Percentiles rank a stretch among this genome's conserved stretches.
Conservation (phyloP, 768 basidiomycete genomes). For the Tylopilus subfusipes region DNA sequence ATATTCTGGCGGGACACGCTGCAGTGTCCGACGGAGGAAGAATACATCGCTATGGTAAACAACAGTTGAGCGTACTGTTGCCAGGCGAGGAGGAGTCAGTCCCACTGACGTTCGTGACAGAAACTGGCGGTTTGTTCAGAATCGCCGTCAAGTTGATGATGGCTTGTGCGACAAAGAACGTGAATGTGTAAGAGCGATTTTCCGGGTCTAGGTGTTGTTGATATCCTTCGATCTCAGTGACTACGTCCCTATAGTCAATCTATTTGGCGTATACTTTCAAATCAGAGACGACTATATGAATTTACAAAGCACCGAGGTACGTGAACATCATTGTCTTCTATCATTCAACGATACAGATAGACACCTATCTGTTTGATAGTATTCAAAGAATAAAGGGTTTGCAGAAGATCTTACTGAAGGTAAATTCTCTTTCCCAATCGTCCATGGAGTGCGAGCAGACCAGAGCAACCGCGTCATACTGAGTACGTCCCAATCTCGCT, state of each 20-base stretch:
- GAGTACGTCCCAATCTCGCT: conserved; percentile 47
- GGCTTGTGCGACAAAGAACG: conserved; percentile 70
- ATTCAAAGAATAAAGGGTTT: conserved; percentile 61
- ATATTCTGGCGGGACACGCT: conserved; percentile 92
- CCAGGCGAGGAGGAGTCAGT: conserved; percentile 58
- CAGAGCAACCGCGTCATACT: conserved; percentile 73
- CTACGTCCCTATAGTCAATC: conserved; percentile 89
- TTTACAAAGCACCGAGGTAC: conserved; percentile 80
- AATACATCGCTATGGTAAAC: conserved; percentile 95
- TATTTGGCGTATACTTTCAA: conserved; percentile 93
- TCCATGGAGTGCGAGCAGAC: conserved; percentile 79
- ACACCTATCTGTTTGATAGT: conserved; percentile 37
- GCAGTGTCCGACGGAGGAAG: conserved; percentile 88
- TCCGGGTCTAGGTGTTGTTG: neutral
- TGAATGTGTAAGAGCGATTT: conserved; percentile 45
- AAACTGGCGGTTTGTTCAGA: conserved; percentile 91
- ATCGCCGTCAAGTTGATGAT: conserved; percentile 96
- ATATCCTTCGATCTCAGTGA: conserved; percentile 46
- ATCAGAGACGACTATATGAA: conserved; percentile 99
- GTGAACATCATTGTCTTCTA: neutral
- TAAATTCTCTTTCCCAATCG: conserved; percentile 77
- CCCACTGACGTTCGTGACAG: conserved; percentile 38
- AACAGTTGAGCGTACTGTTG: conserved; percentile 64
- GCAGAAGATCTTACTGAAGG: conserved; percentile 78
- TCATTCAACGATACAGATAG: neutral